A percentile compares a stretch with the other conserved stretches of the same genome.
Evolutionary conservation across 2,329 filamentous ascomycete species (phyloP).

Genomic region (Arthrobotrys musiformis): DNA sequence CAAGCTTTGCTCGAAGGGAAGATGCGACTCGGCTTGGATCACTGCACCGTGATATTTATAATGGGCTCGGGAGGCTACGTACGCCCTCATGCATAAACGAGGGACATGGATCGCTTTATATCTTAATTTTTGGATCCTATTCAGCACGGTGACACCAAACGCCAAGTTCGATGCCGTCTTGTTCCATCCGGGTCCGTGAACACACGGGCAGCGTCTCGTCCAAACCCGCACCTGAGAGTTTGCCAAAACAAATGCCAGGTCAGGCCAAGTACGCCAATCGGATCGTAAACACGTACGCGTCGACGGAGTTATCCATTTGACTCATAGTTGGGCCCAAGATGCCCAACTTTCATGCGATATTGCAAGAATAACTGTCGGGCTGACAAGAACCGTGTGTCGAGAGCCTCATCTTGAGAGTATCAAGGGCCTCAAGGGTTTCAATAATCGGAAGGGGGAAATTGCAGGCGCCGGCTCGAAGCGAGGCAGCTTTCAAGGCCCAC

Average conservation of each 20-base stretch:
- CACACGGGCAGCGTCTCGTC: conserved; percentile 2
- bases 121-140: background rate
- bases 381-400: conserved; percentile 27
- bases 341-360: background rate
- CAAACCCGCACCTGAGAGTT: background rate
- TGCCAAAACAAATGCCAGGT: conserved; percentile 17
- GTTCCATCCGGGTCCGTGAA: conserved; percentile 10
- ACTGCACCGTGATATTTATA: too few species aligned
- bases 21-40: too few species aligned
- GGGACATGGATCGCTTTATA: conserved; percentile 1
- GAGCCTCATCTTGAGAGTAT: conserved; percentile 4
- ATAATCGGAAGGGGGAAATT: conserved; percentile 3
- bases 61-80: background rate
- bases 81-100: background rate
- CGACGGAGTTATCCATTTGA: conserved; percentile 16
- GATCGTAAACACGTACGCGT: conserved; percentile 3
- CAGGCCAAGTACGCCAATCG: conserved; percentile 10
- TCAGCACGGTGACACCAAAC: background rate
- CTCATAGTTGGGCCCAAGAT: conserved; percentile 22
- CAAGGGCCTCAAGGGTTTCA: background rate
- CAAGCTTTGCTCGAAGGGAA: too few species aligned
- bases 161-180: background rate
- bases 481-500: conserved; percentile 49
- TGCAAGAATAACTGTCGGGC: conserved; percentile 52
- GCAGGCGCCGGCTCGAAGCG: conserved; percentile 12